Evolutionary conservation across 2,329 filamentous ascomycete species (phyloP).

Genomic region (Raffaelea deltoideospora): DNA sequence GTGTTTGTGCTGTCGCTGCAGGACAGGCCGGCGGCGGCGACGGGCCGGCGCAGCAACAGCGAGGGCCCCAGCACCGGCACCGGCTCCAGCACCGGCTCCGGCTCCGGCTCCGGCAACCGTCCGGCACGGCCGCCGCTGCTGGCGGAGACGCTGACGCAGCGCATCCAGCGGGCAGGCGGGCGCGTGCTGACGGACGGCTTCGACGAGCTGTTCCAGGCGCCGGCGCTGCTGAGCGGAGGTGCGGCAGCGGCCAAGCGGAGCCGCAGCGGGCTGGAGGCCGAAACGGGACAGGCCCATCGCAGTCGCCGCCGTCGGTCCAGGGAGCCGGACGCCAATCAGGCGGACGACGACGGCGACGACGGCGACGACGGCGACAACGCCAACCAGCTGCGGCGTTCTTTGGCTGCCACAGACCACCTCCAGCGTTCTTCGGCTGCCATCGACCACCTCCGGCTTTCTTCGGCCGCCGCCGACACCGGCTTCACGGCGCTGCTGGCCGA

Average conservation of each 20-base stretch:
- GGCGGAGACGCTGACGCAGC: slow-evolving; percentile 35
- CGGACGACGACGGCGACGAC: slow-evolving; percentile 14
- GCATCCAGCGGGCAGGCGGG: slow-evolving; percentile 60
- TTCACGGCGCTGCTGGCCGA: slow-evolving; percentile 83
- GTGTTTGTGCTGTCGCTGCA: slow-evolving; percentile 71
- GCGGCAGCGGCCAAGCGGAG: too few relatives aligned
- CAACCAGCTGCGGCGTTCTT: slow-evolving; percentile 12
- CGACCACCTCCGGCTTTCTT: slow-evolving; percentile 35
- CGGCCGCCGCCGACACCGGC: slow-evolving; percentile 38
- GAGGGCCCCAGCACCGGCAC: too few relatives aligned
- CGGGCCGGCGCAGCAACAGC: too few relatives aligned
- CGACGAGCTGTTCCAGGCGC: slow-evolving; percentile 56
- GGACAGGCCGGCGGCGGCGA: too few relatives aligned
- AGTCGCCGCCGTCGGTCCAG: too few relatives aligned
- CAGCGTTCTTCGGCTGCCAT: slow-evolving; percentile 35
- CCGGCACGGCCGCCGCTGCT: too few relatives aligned
- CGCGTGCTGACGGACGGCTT: slow-evolving; percentile 60
- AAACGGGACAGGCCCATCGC: too few relatives aligned
- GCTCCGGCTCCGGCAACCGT: too few relatives aligned
- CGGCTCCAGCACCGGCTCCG: too few relatives aligned
- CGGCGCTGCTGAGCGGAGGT: slow-evolving; percentile 18
- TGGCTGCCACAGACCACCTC: too few relatives aligned
- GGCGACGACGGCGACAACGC: slow-evolving; percentile 10
- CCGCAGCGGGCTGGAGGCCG: too few relatives aligned
- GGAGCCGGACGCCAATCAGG: too few relatives aligned